Base-by-base conservation (phyloP, 257 asterid genomes). In the Haberlea rhodopensis region DNA sequence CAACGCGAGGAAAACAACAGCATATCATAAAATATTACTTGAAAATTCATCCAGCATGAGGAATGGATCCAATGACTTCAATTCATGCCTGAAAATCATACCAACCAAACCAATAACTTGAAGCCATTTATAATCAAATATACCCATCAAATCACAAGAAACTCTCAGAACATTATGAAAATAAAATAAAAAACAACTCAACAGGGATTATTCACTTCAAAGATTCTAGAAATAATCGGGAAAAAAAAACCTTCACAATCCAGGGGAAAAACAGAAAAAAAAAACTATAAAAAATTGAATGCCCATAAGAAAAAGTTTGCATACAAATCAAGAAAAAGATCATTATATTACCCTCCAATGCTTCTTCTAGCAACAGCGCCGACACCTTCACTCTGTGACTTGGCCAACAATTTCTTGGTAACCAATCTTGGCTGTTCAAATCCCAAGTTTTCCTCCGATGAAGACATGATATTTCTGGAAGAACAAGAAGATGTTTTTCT, bases 281-380 rank as follows among this genome's bases (percentile, higher is more conserved):
- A 3, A 26, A 54, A 18, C 16, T 3, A 68, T n/a, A 13, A 48
- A 61, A 0, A 46, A 48, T 20, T n/a, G 21, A 9, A 28, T 8
- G 32, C 49, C 53, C 46, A 31, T 34, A 11, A 18, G 16, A 28
- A 0, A 28, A 37, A 1, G 1, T 60, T 24, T 4, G 11, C 54
- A 34, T 22, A 51, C 11, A 32, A 28, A 2, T 18, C 19, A 13
- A 19, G 8, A 68, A 26, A 27, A 3, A 18, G 18, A 6, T n/a
- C 13, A 8, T 16, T 29, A 57, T 8, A 25, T n/a, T 66, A 91
- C 99, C 97, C 80, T 43, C 99, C 99, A 79, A 92, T 92, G 79
- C 91, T 87, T 77, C 97, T 85, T 65, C 94, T 84, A 0, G 84
- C 95, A 65, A 82, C 76, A 6, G 96, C 97, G 43, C 99, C 97